phyloP scores from a whole-genome alignment of 306 rosid genomes.

The Psophocarpus tetragonolobus region DNA sequence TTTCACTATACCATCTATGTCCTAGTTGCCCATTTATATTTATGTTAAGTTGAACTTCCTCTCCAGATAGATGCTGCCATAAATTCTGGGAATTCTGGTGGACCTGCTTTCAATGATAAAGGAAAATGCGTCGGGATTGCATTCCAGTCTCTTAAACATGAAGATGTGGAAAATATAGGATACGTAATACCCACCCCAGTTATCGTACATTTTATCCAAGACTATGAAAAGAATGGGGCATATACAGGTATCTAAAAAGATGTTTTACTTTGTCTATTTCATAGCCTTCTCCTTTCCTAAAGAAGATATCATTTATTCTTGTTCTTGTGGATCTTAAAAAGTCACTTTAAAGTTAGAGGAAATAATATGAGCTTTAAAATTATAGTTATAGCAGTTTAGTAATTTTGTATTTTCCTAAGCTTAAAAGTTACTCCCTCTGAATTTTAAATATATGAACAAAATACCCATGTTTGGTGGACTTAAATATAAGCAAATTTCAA shows the following conservation, averaged over 20 bases:
- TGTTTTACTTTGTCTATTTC: background rate
- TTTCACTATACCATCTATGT: conserved; percentile 6
- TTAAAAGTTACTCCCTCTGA: background rate
- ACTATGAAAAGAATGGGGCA: conserved; percentile 82
- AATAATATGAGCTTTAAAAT: background rate
- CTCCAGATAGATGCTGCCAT: conserved; percentile 94
- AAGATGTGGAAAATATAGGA: conserved; percentile 89
- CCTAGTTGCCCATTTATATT: background rate
- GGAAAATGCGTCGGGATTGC: conserved; percentile 97
- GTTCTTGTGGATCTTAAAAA: background rate
- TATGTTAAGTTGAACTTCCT: conserved; percentile 2
- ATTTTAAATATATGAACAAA: no score
- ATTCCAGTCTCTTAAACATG: conserved; percentile 94
- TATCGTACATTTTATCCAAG: conserved; percentile 82
- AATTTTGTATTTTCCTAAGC: background rate
- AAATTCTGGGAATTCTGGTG: conserved; percentile 96
- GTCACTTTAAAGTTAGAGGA: background rate
- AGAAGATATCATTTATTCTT: background rate
- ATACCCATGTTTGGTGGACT: no score
- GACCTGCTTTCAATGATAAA: conserved; percentile 91
- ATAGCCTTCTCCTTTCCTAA: background rate
- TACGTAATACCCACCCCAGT: conserved; percentile 97
- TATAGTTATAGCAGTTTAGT: background rate
- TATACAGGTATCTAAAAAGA: conserved; percentile 64
- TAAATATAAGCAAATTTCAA: no score